A percentile compares a stretch with the other conserved stretches of the same genome.
Evolutionary conservation across 2,329 filamentous ascomycete species (phyloP).

Genomic region (Colletotrichum cereale): DNA sequence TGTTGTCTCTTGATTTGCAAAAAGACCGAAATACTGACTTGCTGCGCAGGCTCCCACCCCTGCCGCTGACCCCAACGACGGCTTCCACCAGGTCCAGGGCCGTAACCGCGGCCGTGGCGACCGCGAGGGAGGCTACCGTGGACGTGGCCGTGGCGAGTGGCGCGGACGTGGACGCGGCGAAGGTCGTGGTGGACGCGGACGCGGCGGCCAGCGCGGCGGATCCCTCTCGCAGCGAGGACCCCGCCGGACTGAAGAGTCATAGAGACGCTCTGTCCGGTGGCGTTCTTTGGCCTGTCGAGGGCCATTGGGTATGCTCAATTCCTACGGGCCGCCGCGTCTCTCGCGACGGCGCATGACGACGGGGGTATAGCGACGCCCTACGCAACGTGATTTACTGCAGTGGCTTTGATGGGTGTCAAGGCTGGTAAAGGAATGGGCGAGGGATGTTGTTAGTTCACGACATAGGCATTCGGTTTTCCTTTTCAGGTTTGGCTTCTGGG

Average conservation of each 20-base stretch:
- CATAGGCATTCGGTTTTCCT: conserved; percentile 38
- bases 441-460: conserved; percentile 35
- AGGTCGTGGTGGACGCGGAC: conserved; percentile 58
- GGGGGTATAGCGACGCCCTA: conserved; percentile 54
- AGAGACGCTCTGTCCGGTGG: conserved; percentile 43
- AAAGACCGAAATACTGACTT: conserved; percentile 17
- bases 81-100: conserved; percentile 78
- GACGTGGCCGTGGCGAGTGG: conserved; percentile 60
- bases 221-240: conserved; percentile 51
- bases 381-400: conserved; percentile 35
- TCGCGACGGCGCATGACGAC: conserved; percentile 54
- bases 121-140: conserved; percentile 59
- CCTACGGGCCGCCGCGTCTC: conserved; percentile 48
- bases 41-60: conserved; percentile 44
- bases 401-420: conserved; percentile 38
- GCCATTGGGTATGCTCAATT: conserved; percentile 45
- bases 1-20: conserved; percentile 36
- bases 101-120: conserved; percentile 69
- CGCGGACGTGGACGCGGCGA: conserved; percentile 65
- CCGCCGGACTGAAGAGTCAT: conserved; percentile 57
- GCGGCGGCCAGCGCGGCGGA: conserved; percentile 52
- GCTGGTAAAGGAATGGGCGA: conserved; percentile 28
- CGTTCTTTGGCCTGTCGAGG: conserved; percentile 40
- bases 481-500: conserved; percentile 37
- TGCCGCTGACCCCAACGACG: conserved; percentile 67